phyloP scores from a whole-genome alignment of 2,329 filamentous ascomycete genomes.

The Claviceps sp. region DNA sequence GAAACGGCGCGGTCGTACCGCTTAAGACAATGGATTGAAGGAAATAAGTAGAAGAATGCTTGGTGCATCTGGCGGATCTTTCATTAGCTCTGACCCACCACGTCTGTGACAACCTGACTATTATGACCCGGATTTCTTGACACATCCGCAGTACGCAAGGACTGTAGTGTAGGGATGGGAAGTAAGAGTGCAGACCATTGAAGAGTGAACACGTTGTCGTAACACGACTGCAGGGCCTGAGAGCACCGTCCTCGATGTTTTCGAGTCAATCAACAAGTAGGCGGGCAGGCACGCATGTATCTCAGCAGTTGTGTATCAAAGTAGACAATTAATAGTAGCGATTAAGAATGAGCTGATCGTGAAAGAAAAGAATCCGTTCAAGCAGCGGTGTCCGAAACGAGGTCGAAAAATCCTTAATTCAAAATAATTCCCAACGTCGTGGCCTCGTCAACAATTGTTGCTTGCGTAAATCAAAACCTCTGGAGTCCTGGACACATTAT shows the following conservation, averaged over 20 bases:
- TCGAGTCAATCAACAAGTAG: neutral
- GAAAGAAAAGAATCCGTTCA: neutral
- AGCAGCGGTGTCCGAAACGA: neutral
- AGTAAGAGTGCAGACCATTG: neutral
- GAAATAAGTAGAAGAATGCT: too few species aligned
- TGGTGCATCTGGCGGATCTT: neutral
- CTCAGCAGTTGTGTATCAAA: neutral
- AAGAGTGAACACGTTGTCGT: too few species aligned
- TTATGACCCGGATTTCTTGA: neutral
- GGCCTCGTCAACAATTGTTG: neutral
- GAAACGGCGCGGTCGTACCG: constrained; percentile 11
- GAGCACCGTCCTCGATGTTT: neutral
- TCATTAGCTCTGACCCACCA: neutral
- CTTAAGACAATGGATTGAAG: neutral
- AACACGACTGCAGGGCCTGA: too few species aligned
- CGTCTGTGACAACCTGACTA: neutral
- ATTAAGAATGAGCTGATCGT: neutral
- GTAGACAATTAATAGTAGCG: neutral
- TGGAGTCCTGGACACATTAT: constrained; percentile 5
- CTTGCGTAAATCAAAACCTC: neutral
- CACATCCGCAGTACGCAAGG: neutral
- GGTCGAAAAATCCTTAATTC: constrained; percentile 12
- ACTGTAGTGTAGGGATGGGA: neutral
- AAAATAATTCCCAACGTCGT: constrained; percentile 10
- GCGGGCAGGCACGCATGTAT: neutral